Evolutionary conservation across 2,329 filamentous ascomycete genomes (phyloP), one percentile per base, ranked within the genome.

Genomic region (Cladosporium colombiae): DNA sequence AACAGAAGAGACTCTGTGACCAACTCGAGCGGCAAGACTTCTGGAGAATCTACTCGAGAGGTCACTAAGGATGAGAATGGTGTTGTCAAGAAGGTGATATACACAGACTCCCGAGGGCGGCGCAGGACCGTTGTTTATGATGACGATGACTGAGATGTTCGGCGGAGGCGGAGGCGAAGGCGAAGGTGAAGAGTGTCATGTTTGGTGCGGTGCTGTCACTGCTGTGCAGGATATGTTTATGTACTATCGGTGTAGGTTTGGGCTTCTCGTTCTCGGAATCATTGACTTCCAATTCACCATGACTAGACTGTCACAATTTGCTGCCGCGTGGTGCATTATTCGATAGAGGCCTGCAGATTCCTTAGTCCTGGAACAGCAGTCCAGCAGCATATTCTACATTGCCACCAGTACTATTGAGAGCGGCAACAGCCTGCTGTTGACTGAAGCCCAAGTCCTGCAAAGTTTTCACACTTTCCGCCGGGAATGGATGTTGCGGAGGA

Each of bases 381-480:
- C 79, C 80, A 27, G 82, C 82, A 7, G 82, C 82, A 66, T 81
- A 75, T 61, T 83, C 82, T 8, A 82, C 80, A 66, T 83, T 80
- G 1, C 81, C 81, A n/a, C 78, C 78, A 18, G 81, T 83, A 10
- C 78, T 78, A 70, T 82, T 82, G 66, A 84, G 68, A 31, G 82
- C 82, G 1, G 79, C 79, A 44, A 83, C 70, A n/a, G 80, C 82
- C 66, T 82, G 80, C 52, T 79, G 77, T 33, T 78, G 74, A 58
- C 74, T 77, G 67, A 83, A 82, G 1, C 82, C 82, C 61, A 83
- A 62, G n/a, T 79, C 80, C 7, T 80, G 77, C 64, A 83, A 67
- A 6, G 77, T 78, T 66, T 77, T 71, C 6, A 83, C 73, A 56
- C 77, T 76, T 40, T 81, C 78, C 1, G 78, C 76, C 0, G 80